phyloP scores from a whole-genome alignment of 2,329 filamentous ascomycete genomes.

The Aspergillus fijiensis region DNA sequence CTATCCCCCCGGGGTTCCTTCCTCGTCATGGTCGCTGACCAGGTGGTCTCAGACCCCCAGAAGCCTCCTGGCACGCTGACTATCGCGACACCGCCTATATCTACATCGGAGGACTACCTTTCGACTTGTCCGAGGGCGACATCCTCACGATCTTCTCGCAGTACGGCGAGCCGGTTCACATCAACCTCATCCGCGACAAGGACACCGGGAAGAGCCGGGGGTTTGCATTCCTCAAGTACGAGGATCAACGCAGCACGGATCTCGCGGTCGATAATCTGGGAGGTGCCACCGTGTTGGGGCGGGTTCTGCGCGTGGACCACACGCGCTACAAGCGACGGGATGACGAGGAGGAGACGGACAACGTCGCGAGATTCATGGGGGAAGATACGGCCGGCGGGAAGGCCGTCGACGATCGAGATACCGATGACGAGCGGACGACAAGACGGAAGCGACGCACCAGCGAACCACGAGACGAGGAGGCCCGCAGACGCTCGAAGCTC shows the following conservation, averaged over 20 bases:
- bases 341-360: conserved; percentile 56
- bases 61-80: conserved; percentile 94
- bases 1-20: background rate
- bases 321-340: conserved; percentile 87
- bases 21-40: conserved; percentile 4
- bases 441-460: conserved; percentile 33
- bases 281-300: conserved; percentile 77
- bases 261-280: conserved; percentile 94
- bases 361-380: conserved; percentile 53
- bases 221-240: conserved; percentile 96
- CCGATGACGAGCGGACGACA: conserved; percentile 39
- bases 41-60: conserved; percentile 60
- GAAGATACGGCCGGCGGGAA: conserved; percentile 43
- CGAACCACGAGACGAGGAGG: conserved; percentile 51
- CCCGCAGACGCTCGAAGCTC: conserved; percentile 59
- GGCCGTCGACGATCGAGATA: conserved; percentile 32
- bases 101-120: conserved; percentile 92
- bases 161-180: conserved; percentile 89
- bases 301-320: conserved; percentile 85
- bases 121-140: conserved; percentile 91
- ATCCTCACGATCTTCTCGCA: conserved; percentile 96
- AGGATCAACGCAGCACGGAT: conserved; percentile 94
- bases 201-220: conserved; percentile 94
- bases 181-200: conserved; percentile 90
- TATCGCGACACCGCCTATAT: conserved; percentile 97